phyloP scores from a whole-genome alignment of 495 filamentous ascomycete genomes.

The Apodospora peruviana region DNA sequence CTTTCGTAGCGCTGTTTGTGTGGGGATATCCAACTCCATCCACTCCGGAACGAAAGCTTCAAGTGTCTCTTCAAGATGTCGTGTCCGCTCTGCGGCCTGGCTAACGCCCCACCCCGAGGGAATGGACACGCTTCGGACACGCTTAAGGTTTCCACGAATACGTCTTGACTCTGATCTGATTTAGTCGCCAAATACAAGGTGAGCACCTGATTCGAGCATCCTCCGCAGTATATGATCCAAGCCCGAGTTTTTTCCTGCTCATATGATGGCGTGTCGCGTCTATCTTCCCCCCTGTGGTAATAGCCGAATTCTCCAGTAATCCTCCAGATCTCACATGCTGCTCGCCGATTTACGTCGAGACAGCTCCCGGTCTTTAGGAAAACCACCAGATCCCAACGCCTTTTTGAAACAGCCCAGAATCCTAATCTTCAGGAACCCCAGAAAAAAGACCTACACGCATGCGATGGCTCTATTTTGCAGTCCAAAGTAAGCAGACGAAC shows the following conservation, averaged over 20 bases:
- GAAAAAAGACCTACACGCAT: conserved; percentile 66
- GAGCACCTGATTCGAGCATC: too few species aligned
- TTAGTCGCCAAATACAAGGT: too few species aligned
- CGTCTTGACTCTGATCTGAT: too few species aligned
- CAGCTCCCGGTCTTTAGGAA: conserved; percentile 13
- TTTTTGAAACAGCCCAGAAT: conserved; percentile 9
- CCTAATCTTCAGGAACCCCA: conserved; percentile 50
- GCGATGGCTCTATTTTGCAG: conserved; percentile 54
- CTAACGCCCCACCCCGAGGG: not conserved
- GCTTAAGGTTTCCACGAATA: too few species aligned
- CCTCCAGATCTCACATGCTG: conserved; percentile 4
- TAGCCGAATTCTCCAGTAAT: not conserved
- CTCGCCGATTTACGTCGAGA: conserved; percentile 12
- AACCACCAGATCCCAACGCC: conserved; percentile 17
- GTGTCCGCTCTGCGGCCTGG: not conserved
- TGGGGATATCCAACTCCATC: conserved; percentile 13
- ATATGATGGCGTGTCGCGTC: too few species aligned
- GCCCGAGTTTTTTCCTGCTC: too few species aligned
- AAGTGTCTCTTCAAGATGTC: not conserved
- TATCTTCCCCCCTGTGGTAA: not conserved
- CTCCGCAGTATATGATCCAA: too few species aligned
- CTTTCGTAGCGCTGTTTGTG: conserved; percentile 11
- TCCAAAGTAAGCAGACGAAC: conserved; percentile 13
- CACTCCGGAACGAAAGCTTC: not conserved
- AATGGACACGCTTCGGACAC: too few species aligned